Conservation (phyloP, 148 eudicot species). For the Dysphania ambrosioides region DNA sequence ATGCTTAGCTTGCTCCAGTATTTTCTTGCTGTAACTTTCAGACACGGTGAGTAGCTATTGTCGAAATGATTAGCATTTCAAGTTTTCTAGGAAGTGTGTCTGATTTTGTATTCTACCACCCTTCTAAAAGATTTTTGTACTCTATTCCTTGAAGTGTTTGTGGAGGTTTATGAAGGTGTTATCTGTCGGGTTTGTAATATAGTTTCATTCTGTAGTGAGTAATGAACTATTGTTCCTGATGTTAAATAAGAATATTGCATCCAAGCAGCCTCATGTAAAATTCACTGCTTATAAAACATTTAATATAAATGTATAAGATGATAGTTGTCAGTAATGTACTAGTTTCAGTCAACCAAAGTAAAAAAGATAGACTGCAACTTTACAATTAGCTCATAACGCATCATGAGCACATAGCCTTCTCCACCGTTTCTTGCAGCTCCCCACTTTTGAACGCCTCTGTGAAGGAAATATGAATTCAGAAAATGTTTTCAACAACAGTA, state of each 20-base stretch:
- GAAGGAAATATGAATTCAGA: constrained; percentile 14
- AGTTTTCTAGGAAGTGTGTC: no score
- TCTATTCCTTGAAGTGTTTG: neutral
- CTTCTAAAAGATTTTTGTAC: no score
- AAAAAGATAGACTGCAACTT: neutral
- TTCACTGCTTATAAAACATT: neutral
- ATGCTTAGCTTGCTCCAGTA: no score
- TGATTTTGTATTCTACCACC: no score
- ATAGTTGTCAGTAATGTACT: neutral
- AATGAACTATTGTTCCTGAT: no score
- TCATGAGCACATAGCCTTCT: constrained; percentile 77
- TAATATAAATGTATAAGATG: neutral
- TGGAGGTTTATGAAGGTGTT: no score
- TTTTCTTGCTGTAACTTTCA: no score
- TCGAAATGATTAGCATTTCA: no score
- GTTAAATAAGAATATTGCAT: neutral
- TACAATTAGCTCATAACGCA: constrained; percentile 7
- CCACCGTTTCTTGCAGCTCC: constrained; percentile 77
- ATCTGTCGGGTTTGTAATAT: no score
- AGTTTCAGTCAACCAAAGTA: neutral
- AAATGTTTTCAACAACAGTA: neutral
- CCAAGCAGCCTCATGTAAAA: neutral
- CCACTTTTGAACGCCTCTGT: constrained; percentile 87
- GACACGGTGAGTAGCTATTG: no score
- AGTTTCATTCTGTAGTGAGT: no score